Evolutionary conservation across 176 grass and related monocot genomes (phyloP).

Genomic region (Metroxylon sagu): DNA sequence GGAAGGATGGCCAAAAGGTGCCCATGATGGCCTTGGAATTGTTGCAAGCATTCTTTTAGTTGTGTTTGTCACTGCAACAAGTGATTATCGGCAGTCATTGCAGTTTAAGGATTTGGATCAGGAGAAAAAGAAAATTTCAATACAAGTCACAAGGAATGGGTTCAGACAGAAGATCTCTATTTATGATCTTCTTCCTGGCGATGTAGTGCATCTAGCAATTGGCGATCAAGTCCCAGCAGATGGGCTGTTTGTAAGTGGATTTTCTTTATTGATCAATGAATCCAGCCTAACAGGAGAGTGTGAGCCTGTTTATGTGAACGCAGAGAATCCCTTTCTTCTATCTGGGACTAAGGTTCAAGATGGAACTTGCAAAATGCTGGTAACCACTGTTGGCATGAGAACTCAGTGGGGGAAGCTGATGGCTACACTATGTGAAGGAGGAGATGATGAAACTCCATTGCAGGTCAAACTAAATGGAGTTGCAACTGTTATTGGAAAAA

Average conservation of each 20-base stretch:
- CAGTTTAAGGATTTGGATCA: slow-evolving; percentile 15
- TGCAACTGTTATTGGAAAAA: slow-evolving; percentile 14
- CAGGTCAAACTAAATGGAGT: slow-evolving; percentile 20
- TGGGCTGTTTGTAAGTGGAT: slow-evolving; percentile 12
- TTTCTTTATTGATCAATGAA: slow-evolving; percentile 19
- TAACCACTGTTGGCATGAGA: slow-evolving; percentile 17
- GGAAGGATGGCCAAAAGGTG: slow-evolving; percentile 19
- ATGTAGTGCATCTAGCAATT: slow-evolving; percentile 9
- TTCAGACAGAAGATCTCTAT: slow-evolving; percentile 17
- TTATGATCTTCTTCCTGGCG: slow-evolving; percentile 17
- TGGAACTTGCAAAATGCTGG: slow-evolving; percentile 12
- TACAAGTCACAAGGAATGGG: slow-evolving; percentile 11
- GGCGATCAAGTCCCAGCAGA: slow-evolving; percentile 16
- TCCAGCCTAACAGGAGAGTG: slow-evolving; percentile 14
- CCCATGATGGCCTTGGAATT: slow-evolving; percentile 18
- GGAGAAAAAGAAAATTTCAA: slow-evolving; percentile 22
- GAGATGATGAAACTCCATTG: slow-evolving; percentile 19
- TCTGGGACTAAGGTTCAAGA: slow-evolving; percentile 19
- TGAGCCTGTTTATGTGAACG: slow-evolving; percentile 5
- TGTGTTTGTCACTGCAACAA: slow-evolving; percentile 14
- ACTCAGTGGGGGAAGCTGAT: slow-evolving; percentile 16
- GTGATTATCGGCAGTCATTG: slow-evolving; percentile 12
- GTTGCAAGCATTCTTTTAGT: slow-evolving; percentile 16
- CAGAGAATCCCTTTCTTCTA: slow-evolving; percentile 10
- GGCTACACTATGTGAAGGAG: slow-evolving; percentile 6